Percentiles rank a stretch among this genome's conserved stretches.
These are phyloP conservation scores for Hypoxylon sp. DNA, from an alignment of 2,329 filamentous ascomycete species.

Conservation along the genomic window DNA sequence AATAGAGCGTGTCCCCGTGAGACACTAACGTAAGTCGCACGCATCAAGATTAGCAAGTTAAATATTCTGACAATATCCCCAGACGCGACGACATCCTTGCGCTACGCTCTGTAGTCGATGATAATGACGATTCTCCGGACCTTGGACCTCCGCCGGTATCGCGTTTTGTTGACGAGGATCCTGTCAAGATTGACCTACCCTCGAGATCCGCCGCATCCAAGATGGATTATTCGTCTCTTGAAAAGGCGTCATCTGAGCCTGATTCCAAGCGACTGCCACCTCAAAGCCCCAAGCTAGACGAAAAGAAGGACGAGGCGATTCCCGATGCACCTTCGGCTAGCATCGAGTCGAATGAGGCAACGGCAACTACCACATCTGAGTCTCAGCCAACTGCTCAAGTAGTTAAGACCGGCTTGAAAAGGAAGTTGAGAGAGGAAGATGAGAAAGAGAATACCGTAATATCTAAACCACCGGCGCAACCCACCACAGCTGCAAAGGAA, in stretches of 20 bases:
- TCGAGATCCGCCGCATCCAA: constrained; percentile 41
- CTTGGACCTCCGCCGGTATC: constrained; percentile 75
- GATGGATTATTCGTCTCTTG: constrained; percentile 30
- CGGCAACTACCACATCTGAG: constrained; percentile 17
- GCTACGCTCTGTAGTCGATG: constrained; percentile 65
- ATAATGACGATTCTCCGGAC: constrained; percentile 75
- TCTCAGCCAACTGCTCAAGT: constrained; percentile 44
- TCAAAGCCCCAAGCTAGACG: constrained; percentile 8
- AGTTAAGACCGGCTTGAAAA: constrained; percentile 68
- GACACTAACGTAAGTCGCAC: constrained; percentile 72
- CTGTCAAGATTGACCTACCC: constrained; percentile 68
- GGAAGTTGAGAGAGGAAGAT: constrained; percentile 70
- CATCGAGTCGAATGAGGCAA: constrained; percentile 21
- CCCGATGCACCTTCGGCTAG: constrained; percentile 12
- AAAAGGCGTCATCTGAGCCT: constrained; percentile 30
- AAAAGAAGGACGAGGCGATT: constrained; percentile 28
- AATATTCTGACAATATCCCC: constrained; percentile 46
- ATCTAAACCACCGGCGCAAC: constrained; percentile 54
- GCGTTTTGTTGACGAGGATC: constrained; percentile 70
- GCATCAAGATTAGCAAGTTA: background rate
- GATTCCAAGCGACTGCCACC: constrained; percentile 17
- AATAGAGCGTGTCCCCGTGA: constrained; percentile 76
- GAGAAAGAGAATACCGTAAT: constrained; percentile 61
- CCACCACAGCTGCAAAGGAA: constrained; percentile 48
- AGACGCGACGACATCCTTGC: constrained; percentile 75